phyloP scores from a whole-genome alignment of 306 rosid species.

The Cyamopsis tetragonoloba region DNA sequence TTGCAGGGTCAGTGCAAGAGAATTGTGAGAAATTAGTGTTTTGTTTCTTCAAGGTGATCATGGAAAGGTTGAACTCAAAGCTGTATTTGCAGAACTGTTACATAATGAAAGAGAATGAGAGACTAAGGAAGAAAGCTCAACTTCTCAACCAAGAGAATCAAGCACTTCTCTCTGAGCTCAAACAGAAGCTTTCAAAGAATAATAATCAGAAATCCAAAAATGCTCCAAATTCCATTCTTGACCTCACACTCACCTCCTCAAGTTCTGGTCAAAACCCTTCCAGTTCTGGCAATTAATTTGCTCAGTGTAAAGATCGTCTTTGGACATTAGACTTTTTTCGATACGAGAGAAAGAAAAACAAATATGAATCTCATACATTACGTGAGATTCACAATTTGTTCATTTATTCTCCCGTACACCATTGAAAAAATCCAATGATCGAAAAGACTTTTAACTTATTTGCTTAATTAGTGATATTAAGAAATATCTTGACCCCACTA shows the following conservation, averaged over 20 bases:
- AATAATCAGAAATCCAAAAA: slow-evolving; percentile 41
- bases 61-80: slow-evolving; percentile 96
- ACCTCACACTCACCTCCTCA: slow-evolving; percentile 61
- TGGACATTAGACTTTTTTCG: no score
- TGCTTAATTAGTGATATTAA: neutral
- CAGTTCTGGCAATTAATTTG: slow-evolving; percentile 51
- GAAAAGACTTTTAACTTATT: no score
- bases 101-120: slow-evolving; percentile 96
- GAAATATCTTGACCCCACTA: slow-evolving; percentile 56
- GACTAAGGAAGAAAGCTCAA: slow-evolving; percentile 94
- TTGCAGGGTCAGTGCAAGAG: slow-evolving; percentile 33
- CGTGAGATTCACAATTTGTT: no score
- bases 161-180: slow-evolving; percentile 76
- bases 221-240: slow-evolving; percentile 55
- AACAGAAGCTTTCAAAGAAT: slow-evolving; percentile 75
- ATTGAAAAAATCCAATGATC: no score
- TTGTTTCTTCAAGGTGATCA: slow-evolving; percentile 25
- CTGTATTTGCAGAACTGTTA: slow-evolving; percentile 88
- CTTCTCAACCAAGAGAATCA: slow-evolving; percentile 95
- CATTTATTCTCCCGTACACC: no score
- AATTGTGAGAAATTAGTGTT: neutral
- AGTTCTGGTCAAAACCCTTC: slow-evolving; percentile 53
- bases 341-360: no score
- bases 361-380: no score
- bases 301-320: no score